Conservation (phyloP, 2,329 filamentous ascomycete genomes). For the Fusarium sp. region DNA sequence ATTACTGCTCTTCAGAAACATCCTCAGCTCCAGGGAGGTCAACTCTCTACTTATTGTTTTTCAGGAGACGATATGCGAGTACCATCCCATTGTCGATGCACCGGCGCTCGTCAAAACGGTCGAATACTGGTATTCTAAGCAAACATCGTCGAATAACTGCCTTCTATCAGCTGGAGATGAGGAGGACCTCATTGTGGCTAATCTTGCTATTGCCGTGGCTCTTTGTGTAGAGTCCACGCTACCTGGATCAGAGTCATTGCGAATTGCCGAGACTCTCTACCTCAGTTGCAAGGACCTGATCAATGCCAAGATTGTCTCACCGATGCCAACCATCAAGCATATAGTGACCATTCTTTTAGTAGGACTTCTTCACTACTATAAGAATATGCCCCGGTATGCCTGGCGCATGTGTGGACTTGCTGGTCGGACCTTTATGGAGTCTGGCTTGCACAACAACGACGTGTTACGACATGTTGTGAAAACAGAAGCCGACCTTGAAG, state of each 20-base stretch:
- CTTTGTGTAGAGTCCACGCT: neutral
- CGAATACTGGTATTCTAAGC: neutral
- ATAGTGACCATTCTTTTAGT: neutral
- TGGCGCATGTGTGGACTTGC: neutral
- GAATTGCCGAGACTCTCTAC: neutral
- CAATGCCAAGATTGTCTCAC: neutral
- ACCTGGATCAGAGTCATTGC: neutral
- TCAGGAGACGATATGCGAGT: neutral
- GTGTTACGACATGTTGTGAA: neutral
- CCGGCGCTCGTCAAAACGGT: neutral
- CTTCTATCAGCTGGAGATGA: neutral
- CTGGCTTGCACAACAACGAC: neutral
- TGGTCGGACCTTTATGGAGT: neutral
- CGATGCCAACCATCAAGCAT: neutral
- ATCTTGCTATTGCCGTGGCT: neutral
- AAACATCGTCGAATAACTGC: neutral
- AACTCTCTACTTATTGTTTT: neutral
- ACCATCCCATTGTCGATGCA: neutral
- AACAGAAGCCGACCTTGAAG: neutral
- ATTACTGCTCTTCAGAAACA: neutral
- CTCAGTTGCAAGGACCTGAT: neutral
- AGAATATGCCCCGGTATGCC: neutral
- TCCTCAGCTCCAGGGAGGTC: neutral
- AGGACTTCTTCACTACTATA: neutral
- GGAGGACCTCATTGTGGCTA: neutral